A percentile compares a stretch with the other conserved stretches of the same genome.
phyloP scores from a whole-genome alignment of 495 filamentous ascomycete genomes.

The Talaromyces liani region DNA sequence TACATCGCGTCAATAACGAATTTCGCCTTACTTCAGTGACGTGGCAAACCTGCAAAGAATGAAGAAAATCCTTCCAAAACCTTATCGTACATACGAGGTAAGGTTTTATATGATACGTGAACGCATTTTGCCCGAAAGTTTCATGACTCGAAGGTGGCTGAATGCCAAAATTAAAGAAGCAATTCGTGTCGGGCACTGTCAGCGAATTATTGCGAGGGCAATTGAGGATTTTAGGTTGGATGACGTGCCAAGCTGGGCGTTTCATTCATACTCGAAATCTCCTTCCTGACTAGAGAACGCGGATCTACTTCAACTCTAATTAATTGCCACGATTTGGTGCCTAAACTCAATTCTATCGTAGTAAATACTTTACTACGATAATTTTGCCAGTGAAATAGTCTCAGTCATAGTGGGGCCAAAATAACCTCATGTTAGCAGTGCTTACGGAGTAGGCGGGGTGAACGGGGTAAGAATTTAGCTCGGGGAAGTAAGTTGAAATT shows the following conservation, averaged over 20 bases:
- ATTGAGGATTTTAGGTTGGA: background rate
- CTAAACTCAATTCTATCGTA: background rate
- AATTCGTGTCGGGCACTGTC: background rate
- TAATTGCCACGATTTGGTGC: background rate
- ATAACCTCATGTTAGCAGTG: background rate
- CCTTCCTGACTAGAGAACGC: background rate
- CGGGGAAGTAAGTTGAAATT: background rate
- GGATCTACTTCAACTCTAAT: background rate
- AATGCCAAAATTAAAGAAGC: background rate
- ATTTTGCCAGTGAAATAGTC: background rate
- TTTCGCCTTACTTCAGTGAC: background rate
- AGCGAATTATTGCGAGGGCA: background rate
- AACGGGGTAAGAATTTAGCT: background rate
- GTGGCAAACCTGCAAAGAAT: background rate
- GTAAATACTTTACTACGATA: too few relatives aligned
- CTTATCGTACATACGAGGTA: background rate
- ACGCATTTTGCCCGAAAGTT: background rate
- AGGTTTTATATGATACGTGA: background rate
- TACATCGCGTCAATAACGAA: background rate
- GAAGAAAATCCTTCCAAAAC: background rate
- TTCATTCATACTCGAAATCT: background rate
- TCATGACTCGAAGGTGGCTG: background rate
- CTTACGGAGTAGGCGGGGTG: background rate
- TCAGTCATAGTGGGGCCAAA: background rate
- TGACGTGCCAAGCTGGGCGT: background rate